These are phyloP conservation scores for Xerocomellus dryophilus DNA, from an alignment of 768 basidiomycete genomes.

Conservation along the genomic window DNA sequence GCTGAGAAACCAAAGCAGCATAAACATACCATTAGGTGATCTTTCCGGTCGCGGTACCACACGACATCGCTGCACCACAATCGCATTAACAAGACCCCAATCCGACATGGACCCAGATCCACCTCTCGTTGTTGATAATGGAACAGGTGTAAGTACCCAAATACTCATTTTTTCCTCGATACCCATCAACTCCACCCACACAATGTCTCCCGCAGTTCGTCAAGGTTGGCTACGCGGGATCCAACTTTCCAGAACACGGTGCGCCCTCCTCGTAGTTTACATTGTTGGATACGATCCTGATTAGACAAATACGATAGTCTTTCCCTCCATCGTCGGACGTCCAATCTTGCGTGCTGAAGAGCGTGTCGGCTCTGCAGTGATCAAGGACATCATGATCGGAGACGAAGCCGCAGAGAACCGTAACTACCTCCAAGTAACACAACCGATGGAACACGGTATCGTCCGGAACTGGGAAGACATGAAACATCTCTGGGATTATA, in stretches of 20 bases:
- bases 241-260: slow-evolving; percentile 96
- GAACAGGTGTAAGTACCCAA: slow-evolving; percentile 67
- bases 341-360: slow-evolving; percentile 98
- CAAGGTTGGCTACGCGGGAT: slow-evolving; percentile 87
- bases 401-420: slow-evolving; percentile 94
- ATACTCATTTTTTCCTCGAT: background rate
- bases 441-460: slow-evolving; percentile 99
- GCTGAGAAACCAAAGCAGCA: slow-evolving; percentile 14
- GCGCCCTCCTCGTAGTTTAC: slow-evolving; percentile 16
- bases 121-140: slow-evolving; percentile 83
- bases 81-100: background rate
- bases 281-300: background rate
- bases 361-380: slow-evolving; percentile 77
- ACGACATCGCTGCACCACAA: background rate
- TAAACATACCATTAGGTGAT: slow-evolving; percentile 17
- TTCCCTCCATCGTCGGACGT: slow-evolving; percentile 94
- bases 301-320: slow-evolving; percentile 50
- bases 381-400: slow-evolving; percentile 98
- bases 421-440: slow-evolving; percentile 93
- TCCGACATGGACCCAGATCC: slow-evolving; percentile 31
- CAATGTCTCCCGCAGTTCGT: slow-evolving; percentile 61
- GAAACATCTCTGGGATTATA: slow-evolving; percentile 98
- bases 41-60: background rate
- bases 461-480: slow-evolving; percentile 99
- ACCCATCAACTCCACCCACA: background rate